These are phyloP conservation scores for Artemisia annua DNA, from an alignment of 129 eudicot species.

Conservation along the genomic window DNA sequence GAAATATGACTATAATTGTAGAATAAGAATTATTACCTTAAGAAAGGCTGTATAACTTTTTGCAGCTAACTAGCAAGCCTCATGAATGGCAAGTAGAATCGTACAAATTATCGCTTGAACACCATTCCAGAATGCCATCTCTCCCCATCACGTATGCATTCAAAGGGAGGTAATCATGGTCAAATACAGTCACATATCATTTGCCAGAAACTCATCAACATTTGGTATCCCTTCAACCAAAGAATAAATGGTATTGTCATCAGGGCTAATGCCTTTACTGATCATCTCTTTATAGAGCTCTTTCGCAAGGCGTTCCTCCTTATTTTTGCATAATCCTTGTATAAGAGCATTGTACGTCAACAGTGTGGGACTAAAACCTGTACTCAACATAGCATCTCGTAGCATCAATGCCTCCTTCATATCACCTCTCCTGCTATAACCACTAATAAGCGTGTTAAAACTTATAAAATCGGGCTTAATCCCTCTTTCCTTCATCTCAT, in stretches of 20 bases:
- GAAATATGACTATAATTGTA: background rate
- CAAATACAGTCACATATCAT: constrained; percentile 19
- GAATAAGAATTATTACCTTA: constrained; percentile 2
- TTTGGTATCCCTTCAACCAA: constrained; percentile 54
- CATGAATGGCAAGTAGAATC: constrained; percentile 6
- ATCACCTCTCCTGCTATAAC: constrained; percentile 75
- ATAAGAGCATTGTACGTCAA: constrained; percentile 72
- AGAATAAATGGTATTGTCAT: constrained; percentile 55
- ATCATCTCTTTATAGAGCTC: constrained; percentile 66
- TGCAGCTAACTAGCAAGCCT: constrained; percentile 17
- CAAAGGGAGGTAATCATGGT: background rate
- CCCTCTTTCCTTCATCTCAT: constrained; percentile 68
- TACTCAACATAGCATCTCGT: constrained; percentile 57
- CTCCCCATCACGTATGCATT: background rate
- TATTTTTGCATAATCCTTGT: constrained; percentile 63
- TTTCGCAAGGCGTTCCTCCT: constrained; percentile 49
- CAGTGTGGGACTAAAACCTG: constrained; percentile 58
- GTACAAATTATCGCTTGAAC: background rate
- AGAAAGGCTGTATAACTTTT: background rate
- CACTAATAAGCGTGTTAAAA: constrained; percentile 67
- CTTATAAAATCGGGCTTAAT: constrained; percentile 64
- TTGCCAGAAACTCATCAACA: constrained; percentile 40
- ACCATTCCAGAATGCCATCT: too few relatives aligned
- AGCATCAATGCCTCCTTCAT: constrained; percentile 62
- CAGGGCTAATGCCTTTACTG: constrained; percentile 61